phyloP scores from a whole-genome alignment of 2,329 filamentous ascomycete species.

The Ascocoryne sarcoides region DNA sequence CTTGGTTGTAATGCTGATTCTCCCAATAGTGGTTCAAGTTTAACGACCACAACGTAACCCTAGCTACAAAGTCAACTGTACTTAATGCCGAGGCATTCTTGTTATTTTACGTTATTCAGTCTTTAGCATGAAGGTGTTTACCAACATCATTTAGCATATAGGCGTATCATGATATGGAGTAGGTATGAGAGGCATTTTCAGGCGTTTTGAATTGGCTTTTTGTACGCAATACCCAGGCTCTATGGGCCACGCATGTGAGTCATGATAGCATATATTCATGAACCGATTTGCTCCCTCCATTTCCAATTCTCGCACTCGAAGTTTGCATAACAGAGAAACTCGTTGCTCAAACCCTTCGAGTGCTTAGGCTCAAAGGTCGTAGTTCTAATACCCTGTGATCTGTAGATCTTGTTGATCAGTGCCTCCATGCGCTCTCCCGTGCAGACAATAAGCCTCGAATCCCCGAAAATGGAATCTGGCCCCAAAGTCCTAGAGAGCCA shows the following conservation, averaged over 20 bases:
- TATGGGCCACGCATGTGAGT: conserved; percentile 1
- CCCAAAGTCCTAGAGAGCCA: conserved; percentile 51
- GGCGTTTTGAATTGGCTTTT: conserved; percentile 3
- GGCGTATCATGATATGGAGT: neutral
- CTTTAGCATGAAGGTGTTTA: conserved; percentile 38
- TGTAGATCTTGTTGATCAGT: conserved; percentile 60
- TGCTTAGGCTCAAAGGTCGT: conserved; percentile 64
- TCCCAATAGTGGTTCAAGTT: conserved; percentile 82
- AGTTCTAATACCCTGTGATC: conserved; percentile 49
- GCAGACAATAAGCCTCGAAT: conserved; percentile 49
- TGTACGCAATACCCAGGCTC: conserved; percentile 5
- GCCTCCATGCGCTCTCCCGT: conserved; percentile 70
- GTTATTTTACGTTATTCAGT: conserved; percentile 73
- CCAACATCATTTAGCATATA: neutral
- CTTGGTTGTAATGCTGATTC: no score
- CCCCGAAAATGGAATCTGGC: neutral
- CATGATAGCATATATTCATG: conserved; percentile 4
- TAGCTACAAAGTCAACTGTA: conserved; percentile 77
- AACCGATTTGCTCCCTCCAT: conserved; percentile 22
- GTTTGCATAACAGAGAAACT: conserved; percentile 73
- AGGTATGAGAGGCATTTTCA: conserved; percentile 4
- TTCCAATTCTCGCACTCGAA: conserved; percentile 54
- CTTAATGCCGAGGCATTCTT: conserved; percentile 81
- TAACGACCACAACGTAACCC: conserved; percentile 86
- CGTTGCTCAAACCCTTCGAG: conserved; percentile 66